phyloP scores from a whole-genome alignment of 495 filamentous ascomycete genomes.

The Clavariopsis aquatica region DNA sequence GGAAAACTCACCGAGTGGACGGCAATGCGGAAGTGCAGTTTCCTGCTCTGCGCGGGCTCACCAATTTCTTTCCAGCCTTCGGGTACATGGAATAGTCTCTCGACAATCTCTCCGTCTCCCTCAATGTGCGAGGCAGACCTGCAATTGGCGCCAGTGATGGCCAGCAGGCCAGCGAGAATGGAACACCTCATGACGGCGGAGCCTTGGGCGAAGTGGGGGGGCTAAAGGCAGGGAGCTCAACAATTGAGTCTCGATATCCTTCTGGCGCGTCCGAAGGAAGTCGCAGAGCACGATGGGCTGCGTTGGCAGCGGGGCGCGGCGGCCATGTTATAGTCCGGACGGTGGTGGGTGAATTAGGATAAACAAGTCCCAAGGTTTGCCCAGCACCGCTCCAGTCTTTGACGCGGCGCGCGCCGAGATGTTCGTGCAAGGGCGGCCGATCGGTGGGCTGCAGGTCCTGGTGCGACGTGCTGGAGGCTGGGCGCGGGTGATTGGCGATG shows the following conservation, averaged over 20 bases:
- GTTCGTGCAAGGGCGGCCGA: conserved; percentile 19
- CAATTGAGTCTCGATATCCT: neutral
- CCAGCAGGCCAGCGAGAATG: conserved; percentile 35
- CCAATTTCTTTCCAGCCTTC: conserved; percentile 42
- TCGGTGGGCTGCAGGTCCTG: conserved; percentile 22
- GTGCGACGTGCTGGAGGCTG: conserved; percentile 18
- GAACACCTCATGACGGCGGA: conserved; percentile 21
- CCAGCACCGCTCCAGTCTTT: neutral
- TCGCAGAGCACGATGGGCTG: neutral
- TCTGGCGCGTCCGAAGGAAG: neutral
- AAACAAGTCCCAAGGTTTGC: neutral
- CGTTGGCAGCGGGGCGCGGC: conserved; percentile 2
- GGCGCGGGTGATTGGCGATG: conserved; percentile 15
- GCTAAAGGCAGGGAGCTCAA: neutral
- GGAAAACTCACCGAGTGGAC: conserved; percentile 36
- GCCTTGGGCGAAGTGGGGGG: neutral
- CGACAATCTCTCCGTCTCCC: conserved; percentile 24
- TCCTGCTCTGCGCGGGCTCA: conserved; percentile 28
- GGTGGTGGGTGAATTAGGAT: conserved; percentile 3
- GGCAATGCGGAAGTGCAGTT: conserved; percentile 44
- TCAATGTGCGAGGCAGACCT: conserved; percentile 20
- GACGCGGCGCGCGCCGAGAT: conserved; percentile 1
- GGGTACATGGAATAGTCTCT: conserved; percentile 35
- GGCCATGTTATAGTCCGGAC: conserved; percentile 27
- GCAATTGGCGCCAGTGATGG: conserved; percentile 27